Conservation (phyloP, 495 filamentous ascomycete species). For the Cercophora sp. region DNA sequence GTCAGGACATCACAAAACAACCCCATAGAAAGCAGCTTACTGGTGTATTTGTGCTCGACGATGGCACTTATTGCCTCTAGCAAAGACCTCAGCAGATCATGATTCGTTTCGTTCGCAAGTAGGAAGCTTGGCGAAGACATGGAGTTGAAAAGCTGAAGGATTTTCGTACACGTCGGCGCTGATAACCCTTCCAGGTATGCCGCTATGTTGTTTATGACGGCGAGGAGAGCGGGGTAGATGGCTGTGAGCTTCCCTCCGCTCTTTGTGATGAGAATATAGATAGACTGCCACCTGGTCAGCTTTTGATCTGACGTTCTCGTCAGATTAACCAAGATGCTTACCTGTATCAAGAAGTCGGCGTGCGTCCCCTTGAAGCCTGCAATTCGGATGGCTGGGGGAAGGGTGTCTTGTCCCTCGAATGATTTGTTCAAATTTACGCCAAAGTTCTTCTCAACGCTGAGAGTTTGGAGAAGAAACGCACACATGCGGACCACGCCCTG, state of each 20-base stretch:
- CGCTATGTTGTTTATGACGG: conserved; percentile 89
- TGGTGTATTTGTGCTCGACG: conserved; percentile 83
- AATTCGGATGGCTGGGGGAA: conserved; percentile 77
- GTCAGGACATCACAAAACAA: conserved; percentile 24
- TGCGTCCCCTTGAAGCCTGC: conserved; percentile 84
- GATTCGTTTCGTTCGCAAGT: conserved; percentile 92
- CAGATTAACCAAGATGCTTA: conserved; percentile 38
- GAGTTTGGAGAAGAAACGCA: conserved; percentile 90
- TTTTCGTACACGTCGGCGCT: conserved; percentile 68
- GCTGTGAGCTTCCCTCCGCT: conserved; percentile 89
- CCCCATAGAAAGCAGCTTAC: conserved; percentile 41
- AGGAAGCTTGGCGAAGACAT: conserved; percentile 95
- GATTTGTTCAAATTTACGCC: conserved; percentile 82
- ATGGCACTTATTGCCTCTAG: conserved; percentile 90
- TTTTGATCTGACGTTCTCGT: neutral
- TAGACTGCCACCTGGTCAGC: conserved; percentile 61
- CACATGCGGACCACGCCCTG: conserved; percentile 95
- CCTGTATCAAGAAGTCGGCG: conserved; percentile 90
- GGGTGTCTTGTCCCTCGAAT: conserved; percentile 84
- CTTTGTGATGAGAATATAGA: conserved; percentile 85
- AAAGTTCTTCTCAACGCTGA: conserved; percentile 90
- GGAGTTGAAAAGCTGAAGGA: conserved; percentile 84
- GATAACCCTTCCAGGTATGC: conserved; percentile 76
- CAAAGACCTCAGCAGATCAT: conserved; percentile 73
- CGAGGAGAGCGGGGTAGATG: conserved; percentile 87